Evolutionary conservation across 345 rosid species (phyloP).

Genomic region (Viola odorata): DNA sequence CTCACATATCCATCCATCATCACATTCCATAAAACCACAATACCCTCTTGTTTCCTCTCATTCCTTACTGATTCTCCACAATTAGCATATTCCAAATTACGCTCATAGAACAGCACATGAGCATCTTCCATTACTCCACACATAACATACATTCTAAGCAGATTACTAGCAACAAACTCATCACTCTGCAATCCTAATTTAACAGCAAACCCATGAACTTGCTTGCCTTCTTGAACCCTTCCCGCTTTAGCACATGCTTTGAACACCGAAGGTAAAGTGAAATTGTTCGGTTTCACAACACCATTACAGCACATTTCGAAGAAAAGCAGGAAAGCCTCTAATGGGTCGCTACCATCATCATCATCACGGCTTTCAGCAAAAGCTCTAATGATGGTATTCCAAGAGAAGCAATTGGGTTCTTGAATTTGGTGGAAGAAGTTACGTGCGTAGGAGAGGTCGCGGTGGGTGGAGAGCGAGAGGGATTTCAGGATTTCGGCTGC

Average conservation of each 20-base stretch:
- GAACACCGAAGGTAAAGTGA: constrained; percentile 61
- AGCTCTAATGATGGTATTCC: constrained; percentile 69
- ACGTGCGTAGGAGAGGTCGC: constrained; percentile 37
- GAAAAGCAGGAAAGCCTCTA: constrained; percentile 39
- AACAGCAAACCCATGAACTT: constrained; percentile 50
- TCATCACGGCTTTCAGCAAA: constrained; percentile 38
- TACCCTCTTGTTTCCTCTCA: constrained; percentile 46
- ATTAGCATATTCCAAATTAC: constrained; percentile 5
- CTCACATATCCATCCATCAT: constrained; percentile 59
- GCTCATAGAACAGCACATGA: constrained; percentile 32
- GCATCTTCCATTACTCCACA: constrained; percentile 55
- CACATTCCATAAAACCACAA: constrained; percentile 66
- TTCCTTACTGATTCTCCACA: constrained; percentile 15
- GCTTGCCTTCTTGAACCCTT: constrained; percentile 49
- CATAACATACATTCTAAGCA: constrained; percentile 61
- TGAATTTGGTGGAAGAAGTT: constrained; percentile 47
- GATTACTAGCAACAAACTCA: constrained; percentile 60
- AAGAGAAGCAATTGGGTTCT: constrained; percentile 64
- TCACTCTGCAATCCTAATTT: constrained; percentile 49
- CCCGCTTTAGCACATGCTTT: constrained; percentile 51
- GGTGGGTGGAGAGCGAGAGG: constrained; percentile 40
- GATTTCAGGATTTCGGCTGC: constrained; percentile 58
- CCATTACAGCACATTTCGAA: constrained; percentile 38
- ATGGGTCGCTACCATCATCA: constrained; percentile 8
- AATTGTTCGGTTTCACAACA: constrained; percentile 44